Evolutionary conservation across 257 asterid species (phyloP), one percentile per base, ranked within the genome.

Genomic region (Echites panduratus): DNA sequence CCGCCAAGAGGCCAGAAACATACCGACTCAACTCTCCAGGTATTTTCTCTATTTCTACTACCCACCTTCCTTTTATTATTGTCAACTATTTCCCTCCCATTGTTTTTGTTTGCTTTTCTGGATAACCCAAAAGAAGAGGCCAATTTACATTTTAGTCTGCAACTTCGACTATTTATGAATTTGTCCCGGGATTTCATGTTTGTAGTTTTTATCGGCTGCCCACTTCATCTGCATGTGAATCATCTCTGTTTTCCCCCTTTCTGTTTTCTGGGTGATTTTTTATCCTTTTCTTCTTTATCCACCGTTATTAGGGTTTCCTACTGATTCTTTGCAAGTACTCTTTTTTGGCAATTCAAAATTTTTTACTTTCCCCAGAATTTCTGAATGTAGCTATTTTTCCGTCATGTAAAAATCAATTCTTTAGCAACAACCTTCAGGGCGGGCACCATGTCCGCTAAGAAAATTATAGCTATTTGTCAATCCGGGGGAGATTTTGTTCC

Each of bases 401-500:
- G 19, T 11, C 17, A n/a, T 43, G 47, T 70, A 68, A 48, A 17
- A 47, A 68, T 47, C 58, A 35, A 0, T 16, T 19, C 44, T 45
- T 68, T 45, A 1, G 7, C 9, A 68, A 7, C n/a, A 19, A 32
- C 29, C 1, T 50, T 66, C 40, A 44, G 45, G 22, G 49, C 16
- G 43, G 74, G 52, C 54, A 29, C 4, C 71, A 87, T 90, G 96
- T 89, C 86, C 66, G 35, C 87, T 1, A 95, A 91, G 85, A 91
- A 87, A 82, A 87, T 92, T 74, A 91, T 91, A 53, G 97, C 96
- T 27, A 90, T 92, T 73, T 94, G 99, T 80, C 97, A 91, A 78
- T 90, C 96, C 70, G 99, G 99, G 54, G 99, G 99, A 44, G 97
- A 90, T 64, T 92, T 95, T 71, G 82, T 81, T 74, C 83, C 92